These are phyloP conservation scores for Teunomyces kruisii DNA, from an alignment of 805 yeast genomes.

Conservation along the genomic window DNA sequence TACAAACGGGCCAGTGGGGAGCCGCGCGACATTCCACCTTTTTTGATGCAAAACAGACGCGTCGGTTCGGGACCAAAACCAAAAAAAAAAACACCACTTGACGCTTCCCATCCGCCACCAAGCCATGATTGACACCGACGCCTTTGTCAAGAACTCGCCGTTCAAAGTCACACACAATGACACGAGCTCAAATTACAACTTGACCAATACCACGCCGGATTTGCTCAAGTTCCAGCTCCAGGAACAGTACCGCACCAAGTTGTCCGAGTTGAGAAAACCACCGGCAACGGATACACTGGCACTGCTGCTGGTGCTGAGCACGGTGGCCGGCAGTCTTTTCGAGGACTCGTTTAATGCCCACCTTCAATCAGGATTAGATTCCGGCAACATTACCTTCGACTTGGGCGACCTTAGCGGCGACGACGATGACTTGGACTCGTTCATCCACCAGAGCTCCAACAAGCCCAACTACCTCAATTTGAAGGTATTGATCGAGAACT, in stretches of 20 bases:
- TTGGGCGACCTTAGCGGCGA: constrained; percentile 5
- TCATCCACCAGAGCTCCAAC: constrained; percentile 11
- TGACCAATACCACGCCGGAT: constrained; percentile 42
- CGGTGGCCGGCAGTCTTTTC: constrained; percentile 19
- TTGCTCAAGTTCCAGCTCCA: constrained; percentile 44
- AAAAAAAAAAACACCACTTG: not conserved
- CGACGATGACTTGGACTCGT: constrained; percentile 17
- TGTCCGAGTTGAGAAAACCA: constrained; percentile 13
- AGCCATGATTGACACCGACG: constrained; percentile 37
- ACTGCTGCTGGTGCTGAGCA: constrained; percentile 3
- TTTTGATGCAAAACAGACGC: not conserved
- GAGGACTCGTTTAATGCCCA: constrained; percentile 34
- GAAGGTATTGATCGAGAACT: constrained; percentile 45
- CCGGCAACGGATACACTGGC: constrained; percentile 1
- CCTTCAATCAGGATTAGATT: constrained; percentile 31
- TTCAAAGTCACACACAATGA: constrained; percentile 30
- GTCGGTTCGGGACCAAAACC: not conserved
- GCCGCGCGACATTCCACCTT: not conserved
- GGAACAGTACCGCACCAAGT: constrained; percentile 33
- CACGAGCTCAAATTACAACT: constrained; percentile 25
- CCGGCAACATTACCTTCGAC: constrained; percentile 19
- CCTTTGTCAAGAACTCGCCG: constrained; percentile 37
- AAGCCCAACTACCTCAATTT: constrained; percentile 38
- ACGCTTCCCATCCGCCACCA: not conserved
- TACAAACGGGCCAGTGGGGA: not conserved